Evolutionary conservation across 1,139 yeast species (phyloP).

Genomic region (Hansenula lynferdii): DNA sequence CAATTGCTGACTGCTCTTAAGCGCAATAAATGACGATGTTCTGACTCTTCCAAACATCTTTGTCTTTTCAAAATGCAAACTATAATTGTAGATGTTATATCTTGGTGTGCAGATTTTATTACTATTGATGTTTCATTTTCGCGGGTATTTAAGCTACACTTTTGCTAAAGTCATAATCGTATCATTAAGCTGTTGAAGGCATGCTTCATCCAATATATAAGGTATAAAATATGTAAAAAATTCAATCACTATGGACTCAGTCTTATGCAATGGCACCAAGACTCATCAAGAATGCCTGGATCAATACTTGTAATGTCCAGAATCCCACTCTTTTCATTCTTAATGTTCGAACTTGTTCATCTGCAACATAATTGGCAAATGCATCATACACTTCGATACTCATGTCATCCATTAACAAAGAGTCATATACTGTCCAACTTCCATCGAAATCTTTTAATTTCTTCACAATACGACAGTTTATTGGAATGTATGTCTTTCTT

Average conservation of each 20-base stretch:
- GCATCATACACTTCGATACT: slow-evolving; percentile 89
- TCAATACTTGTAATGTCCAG: slow-evolving; percentile 84
- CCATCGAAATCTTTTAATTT: slow-evolving; percentile 83
- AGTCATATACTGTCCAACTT: slow-evolving; percentile 94
- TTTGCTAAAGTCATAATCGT: no score
- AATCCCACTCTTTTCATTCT: slow-evolving; percentile 83
- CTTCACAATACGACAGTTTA: slow-evolving; percentile 80
- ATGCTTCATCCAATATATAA: no score
- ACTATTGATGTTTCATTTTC: no score
- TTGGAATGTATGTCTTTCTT: slow-evolving; percentile 82
- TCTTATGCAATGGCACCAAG: slow-evolving; percentile 52
- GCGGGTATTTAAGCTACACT: no score
- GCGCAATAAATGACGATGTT: slow-evolving; percentile 1
- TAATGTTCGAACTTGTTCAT: slow-evolving; percentile 70
- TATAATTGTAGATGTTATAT: no score
- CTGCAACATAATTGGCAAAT: slow-evolving; percentile 82
- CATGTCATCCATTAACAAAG: slow-evolving; percentile 85
- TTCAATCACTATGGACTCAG: no score
- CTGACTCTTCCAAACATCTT: no score
- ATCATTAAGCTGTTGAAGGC: no score
- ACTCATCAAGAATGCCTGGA: slow-evolving; percentile 79
- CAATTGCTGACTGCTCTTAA: slow-evolving; percentile 12
- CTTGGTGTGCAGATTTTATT: no score
- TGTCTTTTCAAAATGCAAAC: no score
- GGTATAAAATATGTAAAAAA: no score